Base-by-base conservation (phyloP, 179 eudicot genomes). In the Silene noctiflora region DNA sequence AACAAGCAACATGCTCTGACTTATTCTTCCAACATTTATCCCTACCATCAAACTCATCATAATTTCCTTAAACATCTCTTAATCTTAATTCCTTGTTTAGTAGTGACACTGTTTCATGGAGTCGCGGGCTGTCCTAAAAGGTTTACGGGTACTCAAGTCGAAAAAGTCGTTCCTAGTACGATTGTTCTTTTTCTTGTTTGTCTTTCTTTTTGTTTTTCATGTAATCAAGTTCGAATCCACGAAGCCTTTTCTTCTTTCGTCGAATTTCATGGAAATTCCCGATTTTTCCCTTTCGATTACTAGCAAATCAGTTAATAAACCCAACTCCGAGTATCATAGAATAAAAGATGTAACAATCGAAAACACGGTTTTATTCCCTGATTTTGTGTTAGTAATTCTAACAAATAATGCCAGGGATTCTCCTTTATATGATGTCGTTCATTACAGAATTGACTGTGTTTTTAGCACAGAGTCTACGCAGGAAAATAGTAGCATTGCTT, bases 361-460 rank as follows among this genome's bases (percentile, higher is more conserved):
- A 64, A 80, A 69, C 72, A 79, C 84, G 68, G 91, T 93, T 64
- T 27, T 87, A 69, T 91, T 93, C 66, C 89, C 98, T 29, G 92
- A 93, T 53, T 87, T 86, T 76, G 83, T 93, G 14, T 39, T 91
- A 78, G 75, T 91, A 8, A 55, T 93, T 25, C 83, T 92, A 4
- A 55, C 77, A 24, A 75, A 48, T 48, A 20, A 75, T 19, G 69
- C 7, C 69, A 72, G 31, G 4, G 27, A 71, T 56, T 53, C 42
- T 25, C 14, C 27, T 60, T 60, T 80, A 51, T 61, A 61, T 21
- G n/a, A 53, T 55, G 76, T 78, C 22, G 39, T 25, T 68, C 65
- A 64, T 9, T 7, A 55, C 46, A 83, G 69, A 39, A 74, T 88
- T 39, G 87, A 85, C 13, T 92, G 96, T 82, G 82, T 92, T 79